Evolutionary conservation across 192 early-diverging fungal genomes (phyloP).

Genomic region (Coemansia sp.): DNA sequence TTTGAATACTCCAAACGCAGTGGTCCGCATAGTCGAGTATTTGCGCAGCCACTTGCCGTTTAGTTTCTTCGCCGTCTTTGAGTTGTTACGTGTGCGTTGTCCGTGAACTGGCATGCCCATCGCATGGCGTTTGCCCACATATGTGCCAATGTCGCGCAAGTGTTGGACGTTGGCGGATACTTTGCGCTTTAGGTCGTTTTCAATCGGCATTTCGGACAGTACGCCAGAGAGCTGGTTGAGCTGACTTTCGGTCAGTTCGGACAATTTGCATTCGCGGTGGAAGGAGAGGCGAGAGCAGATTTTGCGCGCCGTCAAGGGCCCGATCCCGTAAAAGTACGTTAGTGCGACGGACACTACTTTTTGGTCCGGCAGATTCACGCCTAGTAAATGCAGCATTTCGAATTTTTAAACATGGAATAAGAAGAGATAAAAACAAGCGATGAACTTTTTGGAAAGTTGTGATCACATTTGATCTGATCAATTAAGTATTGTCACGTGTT

Average conservation of each 20-base stretch:
- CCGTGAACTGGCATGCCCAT: conserved; percentile 88
- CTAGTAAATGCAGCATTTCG: conserved; percentile 83
- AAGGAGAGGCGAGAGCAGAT: conserved; percentile 82
- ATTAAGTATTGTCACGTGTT: no score
- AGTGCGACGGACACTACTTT: conserved; percentile 83
- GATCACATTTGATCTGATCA: background rate
- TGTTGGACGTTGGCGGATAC: conserved; percentile 71
- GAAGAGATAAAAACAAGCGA: background rate
- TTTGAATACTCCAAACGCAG: conserved; percentile 37
- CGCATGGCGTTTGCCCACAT: conserved; percentile 81
- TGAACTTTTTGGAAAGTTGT: background rate
- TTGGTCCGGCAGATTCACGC: conserved; percentile 91
- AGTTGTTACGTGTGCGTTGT: conserved; percentile 84
- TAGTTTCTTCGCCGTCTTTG: conserved; percentile 80
- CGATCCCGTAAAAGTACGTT: conserved; percentile 90
- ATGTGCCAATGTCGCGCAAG: conserved; percentile 70
- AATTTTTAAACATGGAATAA: no score
- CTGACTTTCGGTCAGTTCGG: conserved; percentile 84
- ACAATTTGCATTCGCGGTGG: conserved; percentile 82
- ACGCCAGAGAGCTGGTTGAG: conserved; percentile 82
- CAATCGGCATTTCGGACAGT: conserved; percentile 86
- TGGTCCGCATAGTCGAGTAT: conserved; percentile 41
- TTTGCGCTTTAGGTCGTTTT: conserved; percentile 73
- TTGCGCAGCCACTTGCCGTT: conserved; percentile 60
- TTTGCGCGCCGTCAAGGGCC: conserved; percentile 66